Conservation (phyloP, 1,284 basidiomycete species). For the Ustilago esculenta region DNA sequence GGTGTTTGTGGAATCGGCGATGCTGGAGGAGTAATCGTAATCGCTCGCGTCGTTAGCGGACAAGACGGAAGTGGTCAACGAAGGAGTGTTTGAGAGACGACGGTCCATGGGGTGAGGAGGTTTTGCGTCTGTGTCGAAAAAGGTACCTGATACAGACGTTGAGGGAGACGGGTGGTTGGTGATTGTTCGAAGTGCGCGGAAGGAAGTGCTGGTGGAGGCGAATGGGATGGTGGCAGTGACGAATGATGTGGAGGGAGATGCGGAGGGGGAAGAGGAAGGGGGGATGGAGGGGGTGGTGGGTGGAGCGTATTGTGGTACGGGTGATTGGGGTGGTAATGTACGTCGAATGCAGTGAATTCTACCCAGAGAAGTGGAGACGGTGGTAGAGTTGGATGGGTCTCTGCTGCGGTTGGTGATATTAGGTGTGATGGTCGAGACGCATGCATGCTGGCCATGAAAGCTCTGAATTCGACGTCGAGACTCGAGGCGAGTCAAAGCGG, state of each 20-base stretch:
- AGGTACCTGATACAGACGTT: too few species aligned
- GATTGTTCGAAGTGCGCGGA: neutral
- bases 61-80: neutral
- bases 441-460: neutral
- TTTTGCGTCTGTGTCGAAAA: neutral
- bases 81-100: constrained; percentile 10
- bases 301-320: constrained; percentile 13
- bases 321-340: constrained; percentile 2
- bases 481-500: too few species aligned
- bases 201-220: neutral
- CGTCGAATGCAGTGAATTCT: too few species aligned
- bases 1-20: constrained; percentile 21
- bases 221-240: too few species aligned
- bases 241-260: neutral
- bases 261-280: neutral
- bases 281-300: constrained; percentile 1
- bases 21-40: constrained; percentile 12
- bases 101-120: neutral
- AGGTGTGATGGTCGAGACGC: too few species aligned
- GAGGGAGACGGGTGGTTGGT: neutral
- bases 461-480: too few species aligned
- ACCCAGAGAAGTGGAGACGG: too few species aligned
- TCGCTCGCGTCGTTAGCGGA: constrained; percentile 10
- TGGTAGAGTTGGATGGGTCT: too few species aligned
- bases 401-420: too few species aligned